phyloP scores from a whole-genome alignment of 345 rosid genomes.

The Citrus sinensis region DNA sequence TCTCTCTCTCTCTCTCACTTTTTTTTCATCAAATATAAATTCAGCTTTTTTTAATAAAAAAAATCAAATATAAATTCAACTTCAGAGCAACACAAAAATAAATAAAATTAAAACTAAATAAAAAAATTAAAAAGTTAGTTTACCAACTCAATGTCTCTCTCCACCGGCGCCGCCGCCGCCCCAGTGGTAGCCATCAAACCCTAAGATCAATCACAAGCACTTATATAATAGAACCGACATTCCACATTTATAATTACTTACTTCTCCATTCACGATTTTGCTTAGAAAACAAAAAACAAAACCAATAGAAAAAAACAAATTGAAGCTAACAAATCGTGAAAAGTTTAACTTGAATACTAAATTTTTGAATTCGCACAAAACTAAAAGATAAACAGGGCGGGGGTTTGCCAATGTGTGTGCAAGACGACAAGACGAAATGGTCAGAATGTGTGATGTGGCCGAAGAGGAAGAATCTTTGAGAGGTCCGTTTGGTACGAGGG shows the following conservation, averaged over 20 bases:
- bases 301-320: not conserved
- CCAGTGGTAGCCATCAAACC: slow-evolving; percentile 28
- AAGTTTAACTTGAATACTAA: not conserved
- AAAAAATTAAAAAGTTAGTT: not conserved
- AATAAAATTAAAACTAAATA: not conserved
- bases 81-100: not conserved
- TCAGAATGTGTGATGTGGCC: slow-evolving; percentile 1
- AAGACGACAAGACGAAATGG: slow-evolving; percentile 9
- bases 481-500: slow-evolving; percentile 22
- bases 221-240: not conserved
- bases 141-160: slow-evolving; percentile 66
- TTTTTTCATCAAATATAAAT: no score
- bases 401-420: not conserved
- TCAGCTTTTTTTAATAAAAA: no score
- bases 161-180: slow-evolving; percentile 38
- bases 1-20: no score
- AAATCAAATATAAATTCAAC: not conserved
- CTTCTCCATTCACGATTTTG: not conserved
- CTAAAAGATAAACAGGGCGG: not conserved
- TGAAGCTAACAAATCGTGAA: not conserved
- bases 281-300: not conserved
- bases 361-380: slow-evolving; percentile 6
- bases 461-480: slow-evolving; percentile 7
- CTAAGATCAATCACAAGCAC: slow-evolving; percentile 10
- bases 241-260: slow-evolving; percentile 5